A percentile compares a stretch with the other conserved stretches of the same genome.
Conservation (phyloP, 345 rosid genomes). For the Populus deltoides region DNA sequence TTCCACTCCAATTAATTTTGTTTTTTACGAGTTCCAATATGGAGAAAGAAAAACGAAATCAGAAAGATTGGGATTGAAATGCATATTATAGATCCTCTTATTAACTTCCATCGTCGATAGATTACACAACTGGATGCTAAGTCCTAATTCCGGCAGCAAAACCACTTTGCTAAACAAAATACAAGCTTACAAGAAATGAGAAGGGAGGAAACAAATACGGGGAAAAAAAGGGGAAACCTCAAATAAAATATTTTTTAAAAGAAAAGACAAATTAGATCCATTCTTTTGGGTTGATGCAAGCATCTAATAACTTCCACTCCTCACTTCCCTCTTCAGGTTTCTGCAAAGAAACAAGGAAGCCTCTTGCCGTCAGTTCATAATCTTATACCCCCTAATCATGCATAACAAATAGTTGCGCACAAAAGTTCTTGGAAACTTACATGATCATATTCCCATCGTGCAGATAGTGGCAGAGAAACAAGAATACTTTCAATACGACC, state of each 20-base stretch:
- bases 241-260: background rate
- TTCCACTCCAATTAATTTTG: too few relatives aligned
- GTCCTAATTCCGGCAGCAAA: constrained; percentile 1
- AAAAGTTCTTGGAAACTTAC: constrained; percentile 39
- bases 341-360: constrained; percentile 32
- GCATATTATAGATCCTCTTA: background rate
- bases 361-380: constrained; percentile 7
- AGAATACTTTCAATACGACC: constrained; percentile 97
- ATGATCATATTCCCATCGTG: constrained; percentile 98
- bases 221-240: background rate
- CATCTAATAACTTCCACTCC: constrained; percentile 95
- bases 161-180: background rate
- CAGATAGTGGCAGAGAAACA: constrained; percentile 86
- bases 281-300: constrained; percentile 94
- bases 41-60: too few relatives aligned
- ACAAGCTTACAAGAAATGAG: background rate
- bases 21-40: too few relatives aligned
- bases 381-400: background rate
- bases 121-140: constrained; percentile 1
- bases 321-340: constrained; percentile 94
- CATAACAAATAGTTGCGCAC: background rate
- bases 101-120: background rate
- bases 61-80: background rate
- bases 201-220: too few relatives aligned
- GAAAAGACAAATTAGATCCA: constrained; percentile 48